Base-by-base conservation (phyloP, 2,329 filamentous ascomycete genomes). In the Davidsoniella australis region DNA sequence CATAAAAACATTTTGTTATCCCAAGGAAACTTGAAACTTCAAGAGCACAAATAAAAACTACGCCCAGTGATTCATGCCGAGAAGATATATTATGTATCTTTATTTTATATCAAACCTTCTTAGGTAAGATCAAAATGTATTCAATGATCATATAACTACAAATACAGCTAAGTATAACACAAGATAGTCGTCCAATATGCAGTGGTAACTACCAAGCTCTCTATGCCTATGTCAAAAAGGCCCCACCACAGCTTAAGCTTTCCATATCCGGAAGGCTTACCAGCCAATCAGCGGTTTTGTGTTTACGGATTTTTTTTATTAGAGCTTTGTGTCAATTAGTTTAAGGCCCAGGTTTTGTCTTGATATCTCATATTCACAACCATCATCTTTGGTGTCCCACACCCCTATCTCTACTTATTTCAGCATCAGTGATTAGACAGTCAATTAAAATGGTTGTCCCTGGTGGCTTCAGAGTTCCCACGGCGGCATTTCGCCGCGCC, bases 401-500 rank as follows among this genome's bases (percentile, higher is more conserved):
- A 23, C 17, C 5, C 2, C 16, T 16, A 41, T 26, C 39, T 16
- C 9, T 20, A 36, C 17, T 14, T 12, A 6, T 10, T 16, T 26
- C 23, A 18, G 18, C 5, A 9, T 16, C n/a, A 39, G 18, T 14
- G 9, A 26, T n/a, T 24, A 41, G 20, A 24, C 16, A 16, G 37
- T n/a, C 29, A 26, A 12, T 33, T 43, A 26, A 10, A 39, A 51
- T 51, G 49, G 45, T 41, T 23, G 16, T 37, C 36, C 49, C 37
- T 12, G 36, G 49, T 10, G 26, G 33, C 3, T 51, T 51, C 24
- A 47, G 26, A 41, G 23, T 49, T 10, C 50, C 50, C 1, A 16
- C 50, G 10, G 38, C 43, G 9, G 47, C 50, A 6, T n/a, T 52
- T n/a, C 50, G 47, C 26, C 41, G 50, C 16, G 46, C 50, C 37